Evolutionary conservation across 306 rosid species (phyloP), one percentile per base, ranked within the genome.

Genomic region (Prunus davidiana): DNA sequence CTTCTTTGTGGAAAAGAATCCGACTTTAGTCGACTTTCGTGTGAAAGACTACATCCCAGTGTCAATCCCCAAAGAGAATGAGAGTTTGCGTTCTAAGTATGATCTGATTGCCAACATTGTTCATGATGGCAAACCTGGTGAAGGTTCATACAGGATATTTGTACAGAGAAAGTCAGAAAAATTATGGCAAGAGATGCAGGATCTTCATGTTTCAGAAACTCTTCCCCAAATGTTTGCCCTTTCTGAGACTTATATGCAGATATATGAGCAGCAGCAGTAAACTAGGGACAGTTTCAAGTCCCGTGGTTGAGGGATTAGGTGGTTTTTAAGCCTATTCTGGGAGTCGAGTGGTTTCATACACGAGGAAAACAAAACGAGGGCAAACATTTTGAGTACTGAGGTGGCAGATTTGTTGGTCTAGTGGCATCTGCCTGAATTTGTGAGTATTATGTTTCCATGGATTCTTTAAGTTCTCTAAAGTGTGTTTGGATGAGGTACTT

Each of bases 1-100:
- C 79, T 95, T 95, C 78, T 95, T 89, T 79, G 93, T 95, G 85
- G 99, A 95, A 78, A 95, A 95, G 86, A 95, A 95, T 87, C 99
- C 99, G 11, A 95, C 99, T 20, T 81, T 95, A 80, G 98, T 94
- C 76, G 90, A 92, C 86, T 94, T 92, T 85, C 97, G 96, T 19
- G 97, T 92, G 88, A 95, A 90, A 88, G 97, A 92, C 82, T 92
- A 95, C 89, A 92, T 92, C 62, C 97, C 97, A 71, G 84, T 92
- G 88, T 88, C 97, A 71, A 78, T 92, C 28, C 89, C 97, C 9
- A 88, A 87, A 63, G 97, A 87, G 78, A 89, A 83, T 27, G 89
- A 88, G 84, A 95, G 78, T 77, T 56, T 89, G 75, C 89, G 90
- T 62, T 80, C 97, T 15, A 92, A 95, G 84, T 92, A 92, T 71